These are phyloP conservation scores for Penicillium sp. DNA, from an alignment of 2,329 filamentous ascomycete species.

Conservation along the genomic window DNA sequence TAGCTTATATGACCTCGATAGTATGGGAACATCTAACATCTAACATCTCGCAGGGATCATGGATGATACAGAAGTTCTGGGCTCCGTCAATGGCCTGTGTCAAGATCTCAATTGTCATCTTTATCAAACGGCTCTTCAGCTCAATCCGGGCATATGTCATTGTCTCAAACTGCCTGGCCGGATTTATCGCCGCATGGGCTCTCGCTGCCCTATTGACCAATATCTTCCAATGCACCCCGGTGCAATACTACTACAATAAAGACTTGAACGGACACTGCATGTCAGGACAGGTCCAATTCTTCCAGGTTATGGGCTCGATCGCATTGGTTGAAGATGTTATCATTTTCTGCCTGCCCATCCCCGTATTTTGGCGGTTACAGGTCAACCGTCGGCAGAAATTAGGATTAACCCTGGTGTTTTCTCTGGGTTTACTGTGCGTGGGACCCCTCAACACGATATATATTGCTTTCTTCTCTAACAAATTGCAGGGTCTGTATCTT, in stretches of 20 bases:
- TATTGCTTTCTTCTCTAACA: neutral
- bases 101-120: slow-evolving; percentile 19
- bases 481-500: neutral
- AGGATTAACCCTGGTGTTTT: neutral
- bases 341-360: slow-evolving; percentile 17
- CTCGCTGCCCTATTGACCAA: slow-evolving; percentile 15
- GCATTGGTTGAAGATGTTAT: slow-evolving; percentile 16
- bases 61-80: slow-evolving; percentile 22
- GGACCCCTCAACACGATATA: neutral
- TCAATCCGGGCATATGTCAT: neutral
- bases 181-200: slow-evolving; percentile 13
- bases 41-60: neutral
- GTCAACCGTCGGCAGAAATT: neutral
- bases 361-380: slow-evolving; percentile 18
- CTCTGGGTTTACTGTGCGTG: neutral
- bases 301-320: slow-evolving; percentile 11
- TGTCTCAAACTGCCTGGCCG: neutral
- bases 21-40: neutral
- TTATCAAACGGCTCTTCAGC: slow-evolving; percentile 14
- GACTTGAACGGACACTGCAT: slow-evolving; percentile 17
- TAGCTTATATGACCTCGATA: neutral
- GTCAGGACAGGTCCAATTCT: slow-evolving; percentile 14
- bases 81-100: slow-evolving; percentile 14
- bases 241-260: slow-evolving; percentile 18
- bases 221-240: slow-evolving; percentile 19